Percentiles rank a stretch among this genome's conserved stretches.
These are phyloP conservation scores for Trichoderma guizhouense DNA, from an alignment of 2,329 filamentous ascomycete genomes.

Conservation along the genomic window DNA sequence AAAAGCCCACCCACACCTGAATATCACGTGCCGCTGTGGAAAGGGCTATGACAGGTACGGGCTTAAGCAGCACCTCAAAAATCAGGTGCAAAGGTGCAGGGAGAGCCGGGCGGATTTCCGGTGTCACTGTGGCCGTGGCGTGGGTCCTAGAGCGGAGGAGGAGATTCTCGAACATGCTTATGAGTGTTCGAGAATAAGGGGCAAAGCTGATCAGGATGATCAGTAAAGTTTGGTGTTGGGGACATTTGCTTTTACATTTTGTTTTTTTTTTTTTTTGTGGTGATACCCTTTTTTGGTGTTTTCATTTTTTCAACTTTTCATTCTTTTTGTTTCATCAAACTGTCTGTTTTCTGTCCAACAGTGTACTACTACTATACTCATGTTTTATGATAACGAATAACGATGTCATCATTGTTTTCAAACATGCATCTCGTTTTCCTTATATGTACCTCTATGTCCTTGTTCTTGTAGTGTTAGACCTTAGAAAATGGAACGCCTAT, in stretches of 20 bases:
- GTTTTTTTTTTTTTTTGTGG: too few relatives aligned
- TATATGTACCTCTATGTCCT: background rate
- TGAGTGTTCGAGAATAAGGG: background rate
- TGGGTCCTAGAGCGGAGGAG: background rate
- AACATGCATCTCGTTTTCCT: background rate
- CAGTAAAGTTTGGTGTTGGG: background rate
- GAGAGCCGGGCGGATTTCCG: background rate
- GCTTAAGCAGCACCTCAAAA: background rate
- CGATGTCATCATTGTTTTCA: background rate
- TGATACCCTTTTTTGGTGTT: too few relatives aligned
- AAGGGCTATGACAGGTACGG: background rate
- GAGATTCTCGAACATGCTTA: background rate
- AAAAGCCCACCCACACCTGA: background rate
- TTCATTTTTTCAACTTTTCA: too few relatives aligned
- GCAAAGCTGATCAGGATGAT: background rate
- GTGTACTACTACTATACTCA: background rate
- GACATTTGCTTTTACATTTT: too few relatives aligned
- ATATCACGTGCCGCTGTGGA: background rate
- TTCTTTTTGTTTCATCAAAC: background rate
- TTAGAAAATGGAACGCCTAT: background rate
- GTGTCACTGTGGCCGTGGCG: background rate
- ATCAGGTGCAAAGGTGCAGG: background rate
- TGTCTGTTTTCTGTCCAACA: background rate
- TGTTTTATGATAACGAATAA: background rate
- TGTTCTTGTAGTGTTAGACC: background rate